Conservation (phyloP, 2,329 filamentous ascomycete genomes). For the Cucurbitaria berberidis region DNA sequence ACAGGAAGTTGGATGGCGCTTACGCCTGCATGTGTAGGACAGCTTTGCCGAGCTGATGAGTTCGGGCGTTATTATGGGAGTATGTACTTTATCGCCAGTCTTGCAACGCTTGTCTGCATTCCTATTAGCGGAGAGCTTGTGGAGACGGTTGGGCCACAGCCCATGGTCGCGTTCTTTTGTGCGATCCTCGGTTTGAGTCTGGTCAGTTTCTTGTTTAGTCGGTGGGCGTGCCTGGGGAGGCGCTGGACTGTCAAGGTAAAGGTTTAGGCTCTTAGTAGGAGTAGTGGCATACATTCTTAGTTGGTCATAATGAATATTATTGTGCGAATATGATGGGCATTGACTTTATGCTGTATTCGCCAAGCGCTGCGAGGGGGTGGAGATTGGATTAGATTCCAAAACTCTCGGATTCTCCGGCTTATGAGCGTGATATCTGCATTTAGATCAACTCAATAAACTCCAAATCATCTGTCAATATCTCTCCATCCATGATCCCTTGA, state of each 20-base stretch:
- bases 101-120: slow-evolving; percentile 46
- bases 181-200: slow-evolving; percentile 40
- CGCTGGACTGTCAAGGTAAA: slow-evolving; percentile 38
- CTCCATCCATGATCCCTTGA: slow-evolving; percentile 21
- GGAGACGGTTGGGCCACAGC: slow-evolving; percentile 39
- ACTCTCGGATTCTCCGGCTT: too few relatives aligned
- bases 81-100: slow-evolving; percentile 45
- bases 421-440: too few relatives aligned
- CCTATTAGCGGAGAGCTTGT: slow-evolving; percentile 46
- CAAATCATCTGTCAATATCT: not conserved
- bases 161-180: slow-evolving; percentile 46
- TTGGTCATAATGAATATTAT: not conserved
- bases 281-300: not conserved
- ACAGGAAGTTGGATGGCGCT: slow-evolving; percentile 55
- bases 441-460: too few relatives aligned
- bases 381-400: too few relatives aligned
- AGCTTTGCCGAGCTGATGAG: slow-evolving; percentile 55
- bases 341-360: too few relatives aligned
- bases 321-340: too few relatives aligned
- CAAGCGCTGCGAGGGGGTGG: too few relatives aligned
- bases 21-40: slow-evolving; percentile 55
- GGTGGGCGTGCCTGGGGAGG: slow-evolving; percentile 46
- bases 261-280: slow-evolving; percentile 4
- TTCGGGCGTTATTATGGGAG: slow-evolving; percentile 61
- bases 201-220: slow-evolving; percentile 39